Conservation (phyloP, 352 stramenopile genomes). For the Thalassiosira hispida region DNA sequence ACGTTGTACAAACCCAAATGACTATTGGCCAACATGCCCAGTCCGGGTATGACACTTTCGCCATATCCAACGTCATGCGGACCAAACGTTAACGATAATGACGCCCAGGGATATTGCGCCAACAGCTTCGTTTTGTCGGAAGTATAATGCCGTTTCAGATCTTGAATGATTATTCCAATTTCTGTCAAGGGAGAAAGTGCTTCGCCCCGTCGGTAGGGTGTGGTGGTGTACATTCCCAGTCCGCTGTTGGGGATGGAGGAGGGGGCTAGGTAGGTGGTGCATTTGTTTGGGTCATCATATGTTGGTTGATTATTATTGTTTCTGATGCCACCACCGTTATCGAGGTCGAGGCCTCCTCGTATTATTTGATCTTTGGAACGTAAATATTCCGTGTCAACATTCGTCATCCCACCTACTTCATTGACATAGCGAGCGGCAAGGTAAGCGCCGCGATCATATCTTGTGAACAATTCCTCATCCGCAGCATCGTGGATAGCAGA, state of each 20-base stretch:
- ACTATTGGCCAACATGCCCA: slow-evolving; percentile 74
- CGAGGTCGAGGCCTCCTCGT: too few relatives aligned
- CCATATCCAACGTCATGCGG: slow-evolving; percentile 54
- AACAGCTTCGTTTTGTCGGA: slow-evolving; percentile 1
- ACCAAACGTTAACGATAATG: slow-evolving; percentile 8
- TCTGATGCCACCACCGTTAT: background rate
- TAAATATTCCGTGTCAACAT: background rate
- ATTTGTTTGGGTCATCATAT: slow-evolving; percentile 24
- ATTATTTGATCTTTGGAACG: too few relatives aligned
- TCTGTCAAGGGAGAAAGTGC: slow-evolving; percentile 30
- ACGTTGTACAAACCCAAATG: slow-evolving; percentile 73
- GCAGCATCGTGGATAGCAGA: background rate
- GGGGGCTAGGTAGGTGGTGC: slow-evolving; percentile 64
- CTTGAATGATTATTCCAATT: slow-evolving; percentile 46
- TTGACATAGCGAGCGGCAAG: background rate
- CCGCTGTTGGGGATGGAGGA: slow-evolving; percentile 70
- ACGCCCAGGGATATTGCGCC: slow-evolving; percentile 35
- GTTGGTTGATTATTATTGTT: background rate
- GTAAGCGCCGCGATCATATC: slow-evolving; percentile 22
- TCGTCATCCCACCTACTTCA: background rate
- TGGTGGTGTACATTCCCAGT: slow-evolving; percentile 66
- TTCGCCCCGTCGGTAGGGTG: slow-evolving; percentile 14
- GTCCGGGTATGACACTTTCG: slow-evolving; percentile 44
- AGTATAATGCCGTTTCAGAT: background rate
- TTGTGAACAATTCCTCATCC: slow-evolving; percentile 22